Base-by-base conservation (phyloP, 1,284 basidiomycete species). In the Pascua sp. region DNA sequence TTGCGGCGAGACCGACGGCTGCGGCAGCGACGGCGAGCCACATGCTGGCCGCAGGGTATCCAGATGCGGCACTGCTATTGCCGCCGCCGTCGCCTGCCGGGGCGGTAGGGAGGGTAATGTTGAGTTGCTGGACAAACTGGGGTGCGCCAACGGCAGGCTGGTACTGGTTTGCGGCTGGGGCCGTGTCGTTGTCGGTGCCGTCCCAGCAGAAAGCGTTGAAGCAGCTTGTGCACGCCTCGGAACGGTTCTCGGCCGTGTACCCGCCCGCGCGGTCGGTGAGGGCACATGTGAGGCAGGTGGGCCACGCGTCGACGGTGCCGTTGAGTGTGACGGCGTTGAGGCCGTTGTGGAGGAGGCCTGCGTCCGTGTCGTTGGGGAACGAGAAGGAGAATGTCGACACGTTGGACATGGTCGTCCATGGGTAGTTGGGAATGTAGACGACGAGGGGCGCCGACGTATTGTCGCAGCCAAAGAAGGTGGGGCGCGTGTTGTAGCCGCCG, bases 401-500 rank as follows among this genome's bases (percentile, higher is more conserved):
- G 70, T 73, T 79, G 59, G 67, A 68, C 58, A 62, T 58, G 41
- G 59, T 62, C 16, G 64, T 65, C 74, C 77, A 81, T 9, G 81
- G 80, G 61, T 81, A 81, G 61, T 70, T 76, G 16, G 79, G 78
- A 17, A 81, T 51, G 67, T 80, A 80, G 51, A 78, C 64, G 44
- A 81, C 63, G 11, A 80, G 53, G 7, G 79, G 78, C 5, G 78
- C 77, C 11, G 68, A 70, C 38, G 75, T 76, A 47, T 73, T 74
- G 57, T 75, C 75, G 57, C 70, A 69, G 2, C 76, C 70, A 51
- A 73, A 72, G 63, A 75, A 72, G 1, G 77, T 78, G 4, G 82
- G 82, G 24, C 80, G 76, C 0, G 74, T 74, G 69, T 81, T 82
- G 42, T 80, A 73, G 11, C 81, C 82, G 18, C 76, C 74, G 55